These are phyloP conservation scores for Dentipellis sp. DNA, from an alignment of 768 basidiomycete genomes.

Conservation along the genomic window DNA sequence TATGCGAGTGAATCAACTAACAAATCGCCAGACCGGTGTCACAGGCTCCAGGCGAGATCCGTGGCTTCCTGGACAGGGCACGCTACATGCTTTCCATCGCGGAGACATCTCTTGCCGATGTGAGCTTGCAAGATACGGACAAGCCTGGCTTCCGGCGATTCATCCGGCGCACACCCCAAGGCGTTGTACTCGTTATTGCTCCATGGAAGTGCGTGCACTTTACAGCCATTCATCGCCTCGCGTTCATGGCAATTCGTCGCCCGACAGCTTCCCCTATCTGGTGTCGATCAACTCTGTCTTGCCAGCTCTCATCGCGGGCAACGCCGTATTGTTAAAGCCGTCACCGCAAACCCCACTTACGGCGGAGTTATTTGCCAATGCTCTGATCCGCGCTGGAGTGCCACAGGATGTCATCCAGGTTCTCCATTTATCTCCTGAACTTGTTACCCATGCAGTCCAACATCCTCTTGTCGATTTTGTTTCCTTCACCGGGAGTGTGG, in stretches of 20 bases:
- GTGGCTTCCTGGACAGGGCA: conserved; percentile 74
- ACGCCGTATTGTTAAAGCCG: conserved; percentile 87
- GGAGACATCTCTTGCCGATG: conserved; percentile 58
- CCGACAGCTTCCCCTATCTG: conserved; percentile 75
- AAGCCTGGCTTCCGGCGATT: conserved; percentile 77
- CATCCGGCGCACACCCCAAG: conserved; percentile 78
- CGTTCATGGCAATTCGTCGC: not conserved
- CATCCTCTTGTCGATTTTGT: conserved; percentile 71
- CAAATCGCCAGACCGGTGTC: conserved; percentile 54
- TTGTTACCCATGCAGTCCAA: conserved; percentile 51
- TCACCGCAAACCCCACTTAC: conserved; percentile 92
- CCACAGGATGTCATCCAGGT: conserved; percentile 69
- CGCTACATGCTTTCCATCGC: conserved; percentile 84
- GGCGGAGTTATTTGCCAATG: conserved; percentile 69
- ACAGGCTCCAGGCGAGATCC: conserved; percentile 71
- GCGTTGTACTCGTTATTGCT: conserved; percentile 80
- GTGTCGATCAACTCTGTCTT: conserved; percentile 87
- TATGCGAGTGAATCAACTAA: not conserved
- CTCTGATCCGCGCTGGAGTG: conserved; percentile 68
- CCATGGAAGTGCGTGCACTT: conserved; percentile 75
- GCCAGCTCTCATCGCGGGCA: conserved; percentile 86
- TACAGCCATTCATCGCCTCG: not conserved
- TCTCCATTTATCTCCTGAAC: conserved; percentile 57
- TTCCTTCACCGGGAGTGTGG: conserved; percentile 86
- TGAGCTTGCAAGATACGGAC: conserved; percentile 66